phyloP scores from a whole-genome alignment of 257 asterid species.

The Lycium ferocissimum region DNA sequence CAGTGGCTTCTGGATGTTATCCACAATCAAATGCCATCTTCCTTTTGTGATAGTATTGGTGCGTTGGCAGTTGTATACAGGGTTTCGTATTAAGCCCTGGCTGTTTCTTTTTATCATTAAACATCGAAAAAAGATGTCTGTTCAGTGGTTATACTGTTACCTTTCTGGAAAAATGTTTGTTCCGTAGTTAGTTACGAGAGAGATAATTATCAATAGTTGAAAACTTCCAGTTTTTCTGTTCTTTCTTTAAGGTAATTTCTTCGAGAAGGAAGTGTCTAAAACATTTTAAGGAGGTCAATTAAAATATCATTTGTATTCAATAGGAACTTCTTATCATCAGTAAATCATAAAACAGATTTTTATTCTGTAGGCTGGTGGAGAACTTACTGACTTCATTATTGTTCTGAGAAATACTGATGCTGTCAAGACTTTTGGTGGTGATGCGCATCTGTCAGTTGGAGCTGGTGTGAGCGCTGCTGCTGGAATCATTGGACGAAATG shows the following conservation, averaged over 20 bases:
- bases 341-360: not conserved
- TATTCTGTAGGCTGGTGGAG: conserved; percentile 91
- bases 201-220: not conserved
- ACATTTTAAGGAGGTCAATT: not conserved
- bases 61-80: not conserved
- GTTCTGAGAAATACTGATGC: conserved; percentile 85
- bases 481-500: conserved; percentile 89
- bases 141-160: not conserved
- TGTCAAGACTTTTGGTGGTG: conserved; percentile 74
- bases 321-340: not conserved
- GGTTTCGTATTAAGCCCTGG: not conserved
- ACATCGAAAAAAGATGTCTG: not conserved
- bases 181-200: not conserved
- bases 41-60: not conserved
- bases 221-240: not conserved
- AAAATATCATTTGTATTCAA: not conserved
- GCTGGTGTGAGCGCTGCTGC: conserved; percentile 92
- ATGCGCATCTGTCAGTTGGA: conserved; percentile 83
- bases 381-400: conserved; percentile 83
- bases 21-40: not conserved
- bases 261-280: not conserved
- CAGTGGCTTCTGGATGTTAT: conserved; percentile 4
- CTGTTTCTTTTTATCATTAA: not conserved
- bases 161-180: too few relatives aligned
- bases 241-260: not conserved